These are phyloP conservation scores for Casaregolazyma lundiana DNA, from an alignment of 1,139 yeast species.

Conservation along the genomic window DNA sequence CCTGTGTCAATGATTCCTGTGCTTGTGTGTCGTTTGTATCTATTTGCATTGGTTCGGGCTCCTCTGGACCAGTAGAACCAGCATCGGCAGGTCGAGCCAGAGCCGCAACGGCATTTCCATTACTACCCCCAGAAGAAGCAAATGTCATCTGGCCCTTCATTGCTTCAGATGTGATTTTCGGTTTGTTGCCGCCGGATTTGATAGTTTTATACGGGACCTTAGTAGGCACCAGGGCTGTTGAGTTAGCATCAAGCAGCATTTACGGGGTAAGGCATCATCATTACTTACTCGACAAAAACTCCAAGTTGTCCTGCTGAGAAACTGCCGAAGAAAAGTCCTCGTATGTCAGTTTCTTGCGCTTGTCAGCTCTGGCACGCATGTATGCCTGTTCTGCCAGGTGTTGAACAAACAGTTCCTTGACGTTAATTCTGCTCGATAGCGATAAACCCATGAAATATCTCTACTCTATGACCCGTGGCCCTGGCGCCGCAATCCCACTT, in stretches of 20 bases:
- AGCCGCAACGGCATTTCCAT: constrained; percentile 5
- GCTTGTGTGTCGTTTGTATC: neutral
- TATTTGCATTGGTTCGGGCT: neutral
- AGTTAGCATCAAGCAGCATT: neutral
- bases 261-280: neutral
- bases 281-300: constrained; percentile 45
- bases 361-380: constrained; percentile 61
- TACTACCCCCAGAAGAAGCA: neutral
- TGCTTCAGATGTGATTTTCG: constrained; percentile 4
- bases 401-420: constrained; percentile 68
- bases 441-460: neutral
- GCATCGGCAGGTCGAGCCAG: constrained; percentile 2
- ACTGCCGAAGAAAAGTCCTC: constrained; percentile 76
- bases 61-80: constrained; percentile 1
- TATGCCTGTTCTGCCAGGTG: constrained; percentile 77
- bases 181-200: constrained; percentile 3
- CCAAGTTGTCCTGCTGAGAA: constrained; percentile 56
- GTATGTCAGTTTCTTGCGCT: constrained; percentile 66
- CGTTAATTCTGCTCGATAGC: neutral
- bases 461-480: neutral
- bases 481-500: constrained; percentile 15
- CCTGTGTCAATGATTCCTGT: neutral
- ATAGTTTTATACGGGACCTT: constrained; percentile 30
- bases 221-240: constrained; percentile 24
- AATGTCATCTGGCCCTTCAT: constrained; percentile 16